These are phyloP conservation scores for Nicotiana sylvestris DNA, from an alignment of 257 asterid genomes.

Conservation along the genomic window DNA sequence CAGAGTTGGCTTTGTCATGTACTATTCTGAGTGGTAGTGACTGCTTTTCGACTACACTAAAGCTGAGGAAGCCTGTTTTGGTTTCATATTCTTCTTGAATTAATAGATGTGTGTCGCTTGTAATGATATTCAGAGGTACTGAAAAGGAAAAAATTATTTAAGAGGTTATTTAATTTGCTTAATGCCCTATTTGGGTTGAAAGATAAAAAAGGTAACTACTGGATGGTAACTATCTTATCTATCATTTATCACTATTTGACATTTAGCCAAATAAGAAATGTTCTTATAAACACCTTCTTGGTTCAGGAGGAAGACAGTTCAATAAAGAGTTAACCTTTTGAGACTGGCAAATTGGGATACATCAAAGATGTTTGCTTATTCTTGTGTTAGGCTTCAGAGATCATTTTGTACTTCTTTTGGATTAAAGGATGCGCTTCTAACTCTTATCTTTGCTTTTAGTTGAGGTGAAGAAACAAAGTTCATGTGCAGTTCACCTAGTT, in stretches of 20 bases:
- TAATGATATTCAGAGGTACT: neutral
- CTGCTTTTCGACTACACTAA: neutral
- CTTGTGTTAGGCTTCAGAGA: neutral
- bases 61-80: slow-evolving; percentile 1
- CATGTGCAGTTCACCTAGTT: slow-evolving; percentile 54
- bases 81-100: neutral
- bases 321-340: neutral
- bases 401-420: neutral
- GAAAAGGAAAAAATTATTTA: neutral
- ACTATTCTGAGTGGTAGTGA: neutral
- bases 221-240: neutral
- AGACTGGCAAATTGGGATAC: neutral
- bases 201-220: neutral
- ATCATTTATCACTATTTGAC: neutral
- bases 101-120: neutral
- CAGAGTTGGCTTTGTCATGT: neutral
- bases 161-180: neutral
- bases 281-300: neutral
- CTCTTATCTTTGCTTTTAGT: slow-evolving; percentile 37
- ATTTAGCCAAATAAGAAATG: neutral
- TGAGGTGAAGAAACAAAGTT: slow-evolving; percentile 83
- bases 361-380: neutral
- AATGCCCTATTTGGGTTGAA: neutral
- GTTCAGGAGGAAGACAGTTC: neutral
- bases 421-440: slow-evolving; percentile 17